These are phyloP conservation scores for Vinca major DNA, from an alignment of 305 asterid species.

Conservation along the genomic window DNA sequence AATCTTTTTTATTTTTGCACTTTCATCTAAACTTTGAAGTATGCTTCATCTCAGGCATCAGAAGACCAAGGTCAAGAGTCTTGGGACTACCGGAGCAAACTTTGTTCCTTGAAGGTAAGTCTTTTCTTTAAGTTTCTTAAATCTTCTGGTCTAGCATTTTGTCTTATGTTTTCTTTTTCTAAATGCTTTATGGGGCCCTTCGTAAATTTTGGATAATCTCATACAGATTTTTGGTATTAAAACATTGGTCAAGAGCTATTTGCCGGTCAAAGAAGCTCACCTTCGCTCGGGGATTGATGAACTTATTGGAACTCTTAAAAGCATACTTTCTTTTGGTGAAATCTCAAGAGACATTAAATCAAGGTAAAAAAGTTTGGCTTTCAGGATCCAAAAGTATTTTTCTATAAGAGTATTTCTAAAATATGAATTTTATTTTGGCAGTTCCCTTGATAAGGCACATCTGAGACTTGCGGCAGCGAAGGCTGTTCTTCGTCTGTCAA, in stretches of 20 bases:
- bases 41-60: conserved; percentile 42
- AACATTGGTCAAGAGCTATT: conserved; percentile 91
- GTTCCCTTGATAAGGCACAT: conserved; percentile 84
- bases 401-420: background rate
- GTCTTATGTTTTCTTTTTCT: background rate
- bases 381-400: background rate
- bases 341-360: conserved; percentile 59
- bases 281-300: conserved; percentile 87
- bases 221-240: conserved; percentile 82
- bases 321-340: conserved; percentile 70
- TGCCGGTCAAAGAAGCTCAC: conserved; percentile 92
- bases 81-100: conserved; percentile 92
- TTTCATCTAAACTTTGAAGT: conserved; percentile 14
- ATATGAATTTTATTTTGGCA: conserved; percentile 31
- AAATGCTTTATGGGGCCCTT: conserved; percentile 13
- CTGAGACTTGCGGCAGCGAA: conserved; percentile 95
- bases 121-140: background rate
- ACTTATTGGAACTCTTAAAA: conserved; percentile 59
- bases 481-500: conserved; percentile 91
- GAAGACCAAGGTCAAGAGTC: conserved; percentile 46
- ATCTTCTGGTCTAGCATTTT: conserved; percentile 6
- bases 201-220: background rate
- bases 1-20: conserved; percentile 10
- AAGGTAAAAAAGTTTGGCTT: conserved; percentile 38
- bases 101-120: conserved; percentile 70